A percentile compares a stretch with the other conserved stretches of the same genome.
Evolutionary conservation across 2,329 filamentous ascomycete species (phyloP).

Genomic region (Fusarium pilosicola): DNA sequence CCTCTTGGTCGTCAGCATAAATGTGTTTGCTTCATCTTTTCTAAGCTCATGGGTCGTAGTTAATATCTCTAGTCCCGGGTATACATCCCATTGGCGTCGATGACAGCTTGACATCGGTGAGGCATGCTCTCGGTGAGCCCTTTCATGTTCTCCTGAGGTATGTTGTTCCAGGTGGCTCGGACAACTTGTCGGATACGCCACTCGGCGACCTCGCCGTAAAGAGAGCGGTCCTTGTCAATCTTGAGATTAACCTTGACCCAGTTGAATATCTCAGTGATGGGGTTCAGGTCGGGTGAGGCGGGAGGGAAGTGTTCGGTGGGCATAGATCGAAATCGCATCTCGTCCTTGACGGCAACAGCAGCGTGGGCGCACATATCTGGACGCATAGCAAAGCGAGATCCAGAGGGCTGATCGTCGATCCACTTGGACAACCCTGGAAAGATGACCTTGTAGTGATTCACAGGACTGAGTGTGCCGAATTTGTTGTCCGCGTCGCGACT

Average conservation of each 20-base stretch:
- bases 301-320: constrained; percentile 11
- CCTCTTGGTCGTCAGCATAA: background rate
- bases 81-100: constrained; percentile 25
- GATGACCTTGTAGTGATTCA: background rate
- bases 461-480: background rate
- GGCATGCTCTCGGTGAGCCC: constrained; percentile 19
- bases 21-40: background rate
- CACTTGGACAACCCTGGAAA: constrained; percentile 6
- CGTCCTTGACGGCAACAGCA: background rate
- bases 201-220: background rate
- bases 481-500: background rate
- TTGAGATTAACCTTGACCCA: constrained; percentile 6
- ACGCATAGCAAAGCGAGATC: constrained; percentile 1
- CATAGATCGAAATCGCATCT: constrained; percentile 2
- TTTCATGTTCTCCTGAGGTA: background rate
- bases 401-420: background rate
- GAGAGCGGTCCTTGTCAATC: background rate
- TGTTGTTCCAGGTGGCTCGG: constrained; percentile 3
- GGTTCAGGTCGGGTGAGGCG: constrained; percentile 26
- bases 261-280: constrained; percentile 9
- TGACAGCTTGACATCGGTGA: constrained; percentile 26
- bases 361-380: background rate
- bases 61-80: constrained; percentile 1
- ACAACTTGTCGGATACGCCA: background rate
- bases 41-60: background rate